phyloP scores from a whole-genome alignment of 192 early-diverging fungal genomes.

The Entophlyctis luteolus region DNA sequence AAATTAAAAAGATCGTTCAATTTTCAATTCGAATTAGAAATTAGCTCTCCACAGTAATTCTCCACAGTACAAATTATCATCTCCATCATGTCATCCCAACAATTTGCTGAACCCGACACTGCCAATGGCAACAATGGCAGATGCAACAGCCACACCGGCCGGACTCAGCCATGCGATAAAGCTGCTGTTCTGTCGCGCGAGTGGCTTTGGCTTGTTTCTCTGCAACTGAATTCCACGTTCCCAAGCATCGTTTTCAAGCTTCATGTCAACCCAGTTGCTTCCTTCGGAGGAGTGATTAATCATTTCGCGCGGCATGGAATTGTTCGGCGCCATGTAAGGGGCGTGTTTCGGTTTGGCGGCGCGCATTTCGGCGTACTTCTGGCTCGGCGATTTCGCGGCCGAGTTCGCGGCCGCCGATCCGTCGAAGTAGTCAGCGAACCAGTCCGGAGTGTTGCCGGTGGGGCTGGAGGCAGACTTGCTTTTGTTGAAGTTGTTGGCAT shows the following conservation, averaged over 20 bases:
- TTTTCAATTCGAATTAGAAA: neutral
- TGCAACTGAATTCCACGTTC: constrained; percentile 7
- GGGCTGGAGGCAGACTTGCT: neutral
- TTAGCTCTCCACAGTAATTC: too few relatives aligned
- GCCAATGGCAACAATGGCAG: constrained; percentile 16
- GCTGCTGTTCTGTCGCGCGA: neutral
- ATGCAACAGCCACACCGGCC: constrained; percentile 13
- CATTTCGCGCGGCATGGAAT: constrained; percentile 13
- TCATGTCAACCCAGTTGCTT: neutral
- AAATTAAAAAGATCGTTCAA: neutral
- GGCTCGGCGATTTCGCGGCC: neutral
- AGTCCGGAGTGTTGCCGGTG: neutral
- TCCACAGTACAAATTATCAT: too few relatives aligned
- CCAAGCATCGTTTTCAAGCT: constrained; percentile 10
- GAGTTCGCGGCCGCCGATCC: neutral
- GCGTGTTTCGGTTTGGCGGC: constrained; percentile 18
- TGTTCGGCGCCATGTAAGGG: constrained; percentile 8
- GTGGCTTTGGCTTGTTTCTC: neutral
- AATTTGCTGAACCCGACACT: constrained; percentile 7
- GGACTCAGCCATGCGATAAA: constrained; percentile 15
- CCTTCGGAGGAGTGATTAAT: neutral
- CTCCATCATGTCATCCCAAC: neutral
- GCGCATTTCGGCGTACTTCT: constrained; percentile 16
- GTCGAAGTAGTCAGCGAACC: constrained; percentile 14
- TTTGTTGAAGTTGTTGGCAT: neutral